Evolutionary conservation across 192 early-diverging fungal species (phyloP).

Genomic region (Coemansia sp.): DNA sequence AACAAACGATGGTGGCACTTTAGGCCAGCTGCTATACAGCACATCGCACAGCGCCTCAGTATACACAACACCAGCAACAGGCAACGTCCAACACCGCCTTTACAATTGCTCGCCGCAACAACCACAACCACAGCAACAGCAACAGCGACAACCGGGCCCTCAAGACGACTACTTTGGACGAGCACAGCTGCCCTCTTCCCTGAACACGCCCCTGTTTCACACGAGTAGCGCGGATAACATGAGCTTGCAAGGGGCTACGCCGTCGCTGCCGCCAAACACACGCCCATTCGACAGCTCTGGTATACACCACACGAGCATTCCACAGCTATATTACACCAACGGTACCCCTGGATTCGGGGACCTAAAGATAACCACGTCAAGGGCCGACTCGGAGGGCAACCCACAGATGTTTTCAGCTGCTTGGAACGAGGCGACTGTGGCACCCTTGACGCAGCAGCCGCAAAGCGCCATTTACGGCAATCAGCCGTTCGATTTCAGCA

Average conservation of each 20-base stretch:
- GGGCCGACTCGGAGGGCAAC: not conserved
- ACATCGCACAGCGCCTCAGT: not conserved
- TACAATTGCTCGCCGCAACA: constrained; percentile 1
- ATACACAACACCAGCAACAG: not conserved
- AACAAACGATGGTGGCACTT: not conserved
- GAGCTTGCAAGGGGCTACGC: not conserved
- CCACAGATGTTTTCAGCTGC: not conserved
- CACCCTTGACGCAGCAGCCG: not conserved
- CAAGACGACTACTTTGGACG: constrained; percentile 10
- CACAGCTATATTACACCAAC: not conserved
- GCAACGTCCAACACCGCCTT: not conserved
- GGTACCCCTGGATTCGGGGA: not conserved
- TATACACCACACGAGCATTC: not conserved
- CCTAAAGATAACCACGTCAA: not conserved
- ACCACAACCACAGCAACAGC: not conserved
- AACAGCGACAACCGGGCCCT: not conserved
- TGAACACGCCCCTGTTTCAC: not conserved
- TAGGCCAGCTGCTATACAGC: not conserved
- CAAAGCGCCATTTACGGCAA: not conserved
- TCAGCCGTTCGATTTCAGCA: constrained; percentile 9
- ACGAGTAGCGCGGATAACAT: constrained; percentile 3
- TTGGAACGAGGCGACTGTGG: not conserved
- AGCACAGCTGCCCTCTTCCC: constrained; percentile 1
- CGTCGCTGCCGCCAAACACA: constrained; percentile 13
- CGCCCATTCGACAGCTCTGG: not conserved